These are phyloP conservation scores for Yarrowia sp. DNA, from an alignment of 805 yeast genomes.

Conservation along the genomic window DNA sequence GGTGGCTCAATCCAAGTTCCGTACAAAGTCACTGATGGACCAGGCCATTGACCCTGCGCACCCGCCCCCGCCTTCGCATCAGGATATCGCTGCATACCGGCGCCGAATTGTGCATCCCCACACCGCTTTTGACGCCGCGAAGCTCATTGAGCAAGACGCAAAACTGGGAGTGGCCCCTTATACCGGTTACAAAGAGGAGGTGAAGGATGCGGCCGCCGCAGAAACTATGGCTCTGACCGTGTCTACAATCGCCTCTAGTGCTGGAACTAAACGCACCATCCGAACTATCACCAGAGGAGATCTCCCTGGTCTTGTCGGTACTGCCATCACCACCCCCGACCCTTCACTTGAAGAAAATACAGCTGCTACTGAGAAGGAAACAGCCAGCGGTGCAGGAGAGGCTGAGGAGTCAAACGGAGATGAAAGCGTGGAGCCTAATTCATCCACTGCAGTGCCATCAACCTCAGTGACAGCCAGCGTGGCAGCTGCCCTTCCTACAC, in stretches of 20 bases:
- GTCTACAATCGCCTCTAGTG: conserved; percentile 28
- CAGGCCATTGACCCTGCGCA: conserved; percentile 41
- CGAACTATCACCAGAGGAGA: conserved; percentile 75
- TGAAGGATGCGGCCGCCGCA: conserved; percentile 37
- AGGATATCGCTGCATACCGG: conserved; percentile 65
- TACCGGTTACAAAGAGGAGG: conserved; percentile 34
- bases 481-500: conserved; percentile 15
- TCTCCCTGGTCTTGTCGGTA: conserved; percentile 57
- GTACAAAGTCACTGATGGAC: conserved; percentile 39
- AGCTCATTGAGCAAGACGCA: conserved; percentile 39
- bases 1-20: conserved; percentile 43
- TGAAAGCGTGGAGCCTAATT: background rate
- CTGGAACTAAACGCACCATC: conserved; percentile 62
- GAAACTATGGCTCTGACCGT: conserved; percentile 19
- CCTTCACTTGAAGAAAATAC: conserved; percentile 11
- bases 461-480: conserved; percentile 24
- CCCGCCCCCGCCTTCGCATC: conserved; percentile 49
- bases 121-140: conserved; percentile 52
- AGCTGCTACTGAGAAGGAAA: background rate
- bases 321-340: conserved; percentile 40
- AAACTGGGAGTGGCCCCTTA: conserved; percentile 35
- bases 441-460: background rate
- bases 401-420: background rate
- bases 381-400: background rate
- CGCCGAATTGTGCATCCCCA: conserved; percentile 66